Conservation (phyloP, 148 eudicot species). For the Silene conica region DNA sequence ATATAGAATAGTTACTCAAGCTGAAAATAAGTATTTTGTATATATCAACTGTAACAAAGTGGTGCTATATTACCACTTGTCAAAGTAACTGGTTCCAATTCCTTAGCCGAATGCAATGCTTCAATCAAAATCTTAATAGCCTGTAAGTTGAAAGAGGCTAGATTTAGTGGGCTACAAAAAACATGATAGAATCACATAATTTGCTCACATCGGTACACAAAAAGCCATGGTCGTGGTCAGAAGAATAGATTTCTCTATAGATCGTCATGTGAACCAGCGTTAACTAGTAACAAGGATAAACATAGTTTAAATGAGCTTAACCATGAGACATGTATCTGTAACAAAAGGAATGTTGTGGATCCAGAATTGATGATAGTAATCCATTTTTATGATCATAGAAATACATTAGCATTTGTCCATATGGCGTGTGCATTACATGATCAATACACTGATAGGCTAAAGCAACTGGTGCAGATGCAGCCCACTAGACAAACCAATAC, state of each 20-base stretch:
- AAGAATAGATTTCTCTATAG: not conserved
- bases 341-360: not conserved
- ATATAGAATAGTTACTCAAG: not conserved
- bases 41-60: constrained; percentile 11
- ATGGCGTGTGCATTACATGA: not conserved
- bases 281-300: not conserved
- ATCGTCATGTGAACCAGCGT: not conserved
- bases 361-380: not conserved
- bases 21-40: not conserved
- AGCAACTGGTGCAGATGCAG: not conserved
- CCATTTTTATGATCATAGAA: not conserved
- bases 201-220: not conserved
- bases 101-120: constrained; percentile 81
- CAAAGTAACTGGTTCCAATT: constrained; percentile 55
- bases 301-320: not conserved
- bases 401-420: not conserved
- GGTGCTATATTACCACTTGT: constrained; percentile 44
- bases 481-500: not conserved
- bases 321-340: not conserved
- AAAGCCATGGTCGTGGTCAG: not conserved
- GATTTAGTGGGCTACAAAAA: not conserved
- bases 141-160: constrained; percentile 31
- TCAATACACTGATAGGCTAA: not conserved
- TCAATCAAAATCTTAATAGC: constrained; percentile 71
- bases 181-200: constrained; percentile 5